Base-by-base conservation (phyloP, 2,329 filamentous ascomycete genomes). In the Sporothrix phasma region DNA sequence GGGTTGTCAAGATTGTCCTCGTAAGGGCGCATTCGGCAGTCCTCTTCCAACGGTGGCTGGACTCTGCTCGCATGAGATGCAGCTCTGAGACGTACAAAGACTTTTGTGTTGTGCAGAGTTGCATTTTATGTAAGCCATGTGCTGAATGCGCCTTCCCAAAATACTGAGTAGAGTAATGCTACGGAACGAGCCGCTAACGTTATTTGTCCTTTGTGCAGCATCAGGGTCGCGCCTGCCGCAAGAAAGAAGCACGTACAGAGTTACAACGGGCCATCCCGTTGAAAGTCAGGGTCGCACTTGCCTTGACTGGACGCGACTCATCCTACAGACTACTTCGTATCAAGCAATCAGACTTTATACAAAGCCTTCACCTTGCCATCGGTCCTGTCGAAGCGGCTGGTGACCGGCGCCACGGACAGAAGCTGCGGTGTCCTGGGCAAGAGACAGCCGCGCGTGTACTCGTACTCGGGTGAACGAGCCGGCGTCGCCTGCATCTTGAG, bases 381-480 rank as follows among this genome's bases (percentile, higher is more conserved):
- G 65, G 65, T 6, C 66, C 65, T 3, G 22, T 69, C 53, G 69
- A 71, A 71, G 19, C 70, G 75, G 17, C 70, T 73, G 34, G 75
- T 65, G 76, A 78, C 69, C 71, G 79, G 46, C 81, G 79, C 46
- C 78, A 80, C 65, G 72, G 73, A 19, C 79, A 81, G 45, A 80
- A 81, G 69, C 71, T 80, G 13, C 74, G 74, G 69, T 81, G 79
- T 60, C 75, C 76, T 5, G 78, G 78, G 62, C 71, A 73, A 31
- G 65, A 0, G 74, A 74, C 0, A 72, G 72, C 31, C 63, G 70
- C 5, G 69, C 69, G 11, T 81, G 78, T 66, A 71, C 72, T 8
- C 74, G 78, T n/a, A n/a, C n/a, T n/a, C n/a, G 34, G 81, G 78
- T 66, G 66, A 71, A 24, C 80, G 76, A 67, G 77, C 77, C 24